These are phyloP conservation scores for Cercophora newfieldiana DNA, from an alignment of 495 filamentous ascomycete genomes.

Conservation along the genomic window DNA sequence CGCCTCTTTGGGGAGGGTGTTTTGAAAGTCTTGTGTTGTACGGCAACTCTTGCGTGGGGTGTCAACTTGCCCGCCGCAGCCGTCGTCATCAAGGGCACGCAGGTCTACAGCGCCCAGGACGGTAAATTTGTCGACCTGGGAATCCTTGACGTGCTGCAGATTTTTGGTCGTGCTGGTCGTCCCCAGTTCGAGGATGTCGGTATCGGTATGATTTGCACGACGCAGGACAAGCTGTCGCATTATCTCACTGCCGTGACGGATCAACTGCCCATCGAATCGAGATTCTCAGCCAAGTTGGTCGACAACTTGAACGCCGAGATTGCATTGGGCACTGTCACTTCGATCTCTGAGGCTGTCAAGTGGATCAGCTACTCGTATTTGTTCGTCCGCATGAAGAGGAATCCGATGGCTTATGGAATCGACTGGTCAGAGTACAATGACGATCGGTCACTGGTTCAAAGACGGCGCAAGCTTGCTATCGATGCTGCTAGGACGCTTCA, in stretches of 20 bases:
- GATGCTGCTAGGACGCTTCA: slow-evolving; percentile 83
- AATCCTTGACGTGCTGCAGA: slow-evolving; percentile 96
- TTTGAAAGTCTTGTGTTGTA: slow-evolving; percentile 96
- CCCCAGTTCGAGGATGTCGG: slow-evolving; percentile 95
- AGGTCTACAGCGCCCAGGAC: slow-evolving; percentile 92
- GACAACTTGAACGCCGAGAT: slow-evolving; percentile 98
- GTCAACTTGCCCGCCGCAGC: slow-evolving; percentile 97
- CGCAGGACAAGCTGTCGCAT: slow-evolving; percentile 86
- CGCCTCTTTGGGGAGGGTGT: slow-evolving; percentile 84
- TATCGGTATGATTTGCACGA: slow-evolving; percentile 96
- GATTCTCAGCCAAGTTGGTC: slow-evolving; percentile 84
- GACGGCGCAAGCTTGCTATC: slow-evolving; percentile 79
- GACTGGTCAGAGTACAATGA: slow-evolving; percentile 87
- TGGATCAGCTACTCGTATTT: slow-evolving; percentile 99
- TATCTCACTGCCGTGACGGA: slow-evolving; percentile 92
- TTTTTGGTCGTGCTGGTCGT: slow-evolving; percentile 96
- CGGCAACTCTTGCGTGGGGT: slow-evolving; percentile 96
- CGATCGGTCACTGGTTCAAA: slow-evolving; percentile 80
- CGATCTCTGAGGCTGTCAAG: slow-evolving; percentile 87
- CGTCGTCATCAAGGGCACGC: slow-evolving; percentile 96
- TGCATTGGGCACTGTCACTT: slow-evolving; percentile 89
- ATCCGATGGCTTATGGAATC: slow-evolving; percentile 92
- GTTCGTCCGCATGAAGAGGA: slow-evolving; percentile 92
- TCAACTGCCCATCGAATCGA: slow-evolving; percentile 94
- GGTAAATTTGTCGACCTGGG: slow-evolving; percentile 96